Evolutionary conservation across 208 protist species (phyloP), one percentile per base, ranked within the genome.

Genomic region (Trypanosomatidae sp.): DNA sequence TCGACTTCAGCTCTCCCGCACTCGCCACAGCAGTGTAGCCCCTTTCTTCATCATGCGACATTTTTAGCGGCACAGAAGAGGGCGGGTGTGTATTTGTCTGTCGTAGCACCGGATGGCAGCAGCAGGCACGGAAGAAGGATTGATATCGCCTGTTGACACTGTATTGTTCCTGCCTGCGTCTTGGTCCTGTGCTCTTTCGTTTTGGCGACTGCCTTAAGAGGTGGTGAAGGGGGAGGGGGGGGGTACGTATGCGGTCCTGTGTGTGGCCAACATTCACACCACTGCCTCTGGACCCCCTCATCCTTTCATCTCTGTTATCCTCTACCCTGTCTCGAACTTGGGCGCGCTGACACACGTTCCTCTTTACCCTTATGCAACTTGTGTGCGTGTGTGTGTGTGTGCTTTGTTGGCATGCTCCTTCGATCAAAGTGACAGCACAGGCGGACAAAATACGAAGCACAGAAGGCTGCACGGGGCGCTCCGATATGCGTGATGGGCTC

Each of bases 1-100:
- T 90, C 30, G 76, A 81, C 60, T 69, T 73, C 60, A 39, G 60
- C 49, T 68, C 77, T 46, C 0, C 17, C 68, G 3, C n/a, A 56
- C 39, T 8, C 64, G 9, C 33, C 46, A 8, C 44, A 33, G 15
- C 50, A 15, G 46, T 17, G 66, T 46, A 39, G n/a, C 17, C 22
- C 15, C 15, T 62, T 15, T 64, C 39, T 0, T 64, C 39, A 13
- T 44, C 1, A 64, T 22, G 3, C 22, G 39, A 33, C 36, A n/a
- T 0, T 25, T 3, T 41, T 28, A 69, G 25, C 41, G 19, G 15
- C 8, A 25, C 53, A 39, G 64, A 43, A 5, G 33, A 7, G n/a
- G 39, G 22, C 19, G 9, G 30, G 55, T 60, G 55, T 33, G 55
- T 15, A 55, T 55, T 28, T 6, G 50, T 55, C 50, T 55, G 22